Conservation (phyloP, 2,329 filamentous ascomycete species). For the Talaromyces sp. region DNA sequence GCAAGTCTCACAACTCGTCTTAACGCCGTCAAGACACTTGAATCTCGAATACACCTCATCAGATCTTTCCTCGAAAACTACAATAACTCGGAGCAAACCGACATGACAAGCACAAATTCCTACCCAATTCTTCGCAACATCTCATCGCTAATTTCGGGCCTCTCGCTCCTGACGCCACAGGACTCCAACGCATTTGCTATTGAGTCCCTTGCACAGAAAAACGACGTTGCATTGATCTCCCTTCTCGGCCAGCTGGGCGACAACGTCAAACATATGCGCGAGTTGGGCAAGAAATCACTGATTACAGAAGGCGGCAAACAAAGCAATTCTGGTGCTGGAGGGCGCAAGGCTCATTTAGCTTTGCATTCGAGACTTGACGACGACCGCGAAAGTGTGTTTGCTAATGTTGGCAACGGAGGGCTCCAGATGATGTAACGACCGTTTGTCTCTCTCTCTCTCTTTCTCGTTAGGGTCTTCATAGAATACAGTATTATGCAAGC, state of each 20-base stretch:
- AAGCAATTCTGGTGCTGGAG: slow-evolving; percentile 18
- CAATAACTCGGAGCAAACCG: slow-evolving; percentile 28
- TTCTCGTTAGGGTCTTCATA: background rate
- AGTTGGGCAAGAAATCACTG: slow-evolving; percentile 68
- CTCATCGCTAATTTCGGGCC: slow-evolving; percentile 74
- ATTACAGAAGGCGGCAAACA: slow-evolving; percentile 45
- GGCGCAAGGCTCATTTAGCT: slow-evolving; percentile 8
- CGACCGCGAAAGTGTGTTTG: slow-evolving; percentile 14
- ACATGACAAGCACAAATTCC: slow-evolving; percentile 35
- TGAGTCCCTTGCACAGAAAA: slow-evolving; percentile 70
- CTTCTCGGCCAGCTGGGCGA: slow-evolving; percentile 71
- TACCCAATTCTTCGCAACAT: slow-evolving; percentile 80
- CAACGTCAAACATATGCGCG: slow-evolving; percentile 63
- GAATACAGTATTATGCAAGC: background rate
- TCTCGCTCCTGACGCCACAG: slow-evolving; percentile 73
- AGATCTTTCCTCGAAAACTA: slow-evolving; percentile 67
- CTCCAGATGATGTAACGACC: slow-evolving; percentile 2
- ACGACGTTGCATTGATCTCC: slow-evolving; percentile 74
- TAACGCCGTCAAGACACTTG: slow-evolving; percentile 91
- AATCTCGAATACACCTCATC: slow-evolving; percentile 67
- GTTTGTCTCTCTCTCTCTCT: no score
- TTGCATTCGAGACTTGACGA: slow-evolving; percentile 23
- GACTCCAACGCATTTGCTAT: slow-evolving; percentile 59
- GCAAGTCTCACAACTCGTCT: slow-evolving; percentile 73
- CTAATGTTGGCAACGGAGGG: background rate